Evolutionary conservation across 257 asterid genomes (phyloP), one percentile per base, ranked within the genome.

Genomic region (Petunia axillaris): DNA sequence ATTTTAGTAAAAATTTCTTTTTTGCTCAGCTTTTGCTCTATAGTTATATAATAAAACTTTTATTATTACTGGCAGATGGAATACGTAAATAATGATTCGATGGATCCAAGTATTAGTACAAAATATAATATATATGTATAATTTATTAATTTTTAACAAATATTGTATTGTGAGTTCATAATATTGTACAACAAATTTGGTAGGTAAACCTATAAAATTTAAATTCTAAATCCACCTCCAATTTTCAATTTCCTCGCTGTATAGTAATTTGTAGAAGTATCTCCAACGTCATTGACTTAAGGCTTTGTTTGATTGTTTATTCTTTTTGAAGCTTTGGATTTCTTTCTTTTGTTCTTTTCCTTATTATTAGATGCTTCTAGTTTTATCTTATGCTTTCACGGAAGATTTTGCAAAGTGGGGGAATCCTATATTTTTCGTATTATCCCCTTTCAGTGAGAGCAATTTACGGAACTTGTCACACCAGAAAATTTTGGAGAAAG

Each of bases 291-390:
- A 44, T 40, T 44, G 0, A 1, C 37, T 70, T 73, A 50, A 48
- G 35, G 13, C 11, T 73, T 73, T 73, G 62, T 71, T 73, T 50
- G 44, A 16, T 35, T 50, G 55, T 50, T 35, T 73, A 50, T 71
- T 50, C 7, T 73, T 71, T 73, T 13, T 48, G 36, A 35, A 50
- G 62, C 35, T 73, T 73, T 73, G 7, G 62, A 73, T 73, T 73
- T 73, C 62, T 73, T 50, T 9, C 46, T 73, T 73, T 73, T 73
- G 62, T 73, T 50, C 13, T 35, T 73, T 73, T 50, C 35, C 16
- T 48, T 73, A 9, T 25, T 50, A 36, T 50, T 73, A 50, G 46
- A 50, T 73, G 52, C 62, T 50, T 50, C 2, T 35, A 73, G 13
- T 62, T 53, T 73, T 50, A 44, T 11, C 6, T 54, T 54, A 16